Evolutionary conservation across 2,329 filamentous ascomycete genomes (phyloP).

Genomic region (Alternaria conjuncta): DNA sequence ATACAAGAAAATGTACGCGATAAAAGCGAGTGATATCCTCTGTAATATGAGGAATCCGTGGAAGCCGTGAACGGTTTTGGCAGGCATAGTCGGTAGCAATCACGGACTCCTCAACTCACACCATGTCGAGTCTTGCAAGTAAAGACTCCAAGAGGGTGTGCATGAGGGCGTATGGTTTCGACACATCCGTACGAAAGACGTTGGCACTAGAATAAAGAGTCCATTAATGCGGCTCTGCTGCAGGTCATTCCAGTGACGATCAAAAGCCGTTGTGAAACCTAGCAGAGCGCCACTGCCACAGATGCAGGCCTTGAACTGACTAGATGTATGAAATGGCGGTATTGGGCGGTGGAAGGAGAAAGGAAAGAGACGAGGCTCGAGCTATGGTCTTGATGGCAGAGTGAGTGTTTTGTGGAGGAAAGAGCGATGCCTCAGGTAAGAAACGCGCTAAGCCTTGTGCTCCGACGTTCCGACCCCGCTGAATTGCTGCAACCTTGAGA

Average conservation of each 20-base stretch:
- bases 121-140: neutral
- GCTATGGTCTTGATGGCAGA: neutral
- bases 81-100: neutral
- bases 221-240: constrained; percentile 19
- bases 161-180: neutral
- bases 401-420: neutral
- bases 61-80: neutral
- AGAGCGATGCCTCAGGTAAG: neutral
- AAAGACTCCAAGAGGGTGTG: too few relatives aligned
- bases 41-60: neutral
- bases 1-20: neutral
- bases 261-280: neutral
- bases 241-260: neutral
- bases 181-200: neutral
- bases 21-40: neutral
- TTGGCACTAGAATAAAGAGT: constrained; percentile 1
- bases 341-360: neutral
- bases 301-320: neutral
- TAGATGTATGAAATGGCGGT: neutral
- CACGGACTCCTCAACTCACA: neutral
- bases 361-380: neutral
- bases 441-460: constrained; percentile 5
- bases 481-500: constrained; percentile 3
- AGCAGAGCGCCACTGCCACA: neutral
- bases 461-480: constrained; percentile 17